These are phyloP conservation scores for Neurospora africana DNA, from an alignment of 495 filamentous ascomycete genomes.

Conservation along the genomic window DNA sequence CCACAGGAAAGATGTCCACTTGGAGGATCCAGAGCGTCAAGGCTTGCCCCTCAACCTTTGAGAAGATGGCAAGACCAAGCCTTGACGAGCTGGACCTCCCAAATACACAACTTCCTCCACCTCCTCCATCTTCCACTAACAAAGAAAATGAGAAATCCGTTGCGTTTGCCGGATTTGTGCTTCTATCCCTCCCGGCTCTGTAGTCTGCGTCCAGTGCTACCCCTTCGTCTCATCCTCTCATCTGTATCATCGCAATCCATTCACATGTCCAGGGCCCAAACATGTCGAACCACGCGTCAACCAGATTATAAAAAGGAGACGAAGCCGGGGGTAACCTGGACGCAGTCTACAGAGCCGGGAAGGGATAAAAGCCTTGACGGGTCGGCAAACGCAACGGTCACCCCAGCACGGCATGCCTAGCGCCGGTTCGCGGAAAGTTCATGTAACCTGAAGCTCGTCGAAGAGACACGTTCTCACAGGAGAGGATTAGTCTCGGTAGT, in stretches of 20 bases:
- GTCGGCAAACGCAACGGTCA: not conserved
- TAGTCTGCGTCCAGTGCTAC: not conserved
- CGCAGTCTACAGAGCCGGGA: not conserved
- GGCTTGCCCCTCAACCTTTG: not conserved
- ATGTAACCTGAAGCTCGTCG: not conserved
- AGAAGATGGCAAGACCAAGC: not conserved
- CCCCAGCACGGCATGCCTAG: not conserved
- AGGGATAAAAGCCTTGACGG: not conserved
- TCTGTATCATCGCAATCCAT: not conserved
- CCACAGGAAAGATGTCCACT: not conserved
- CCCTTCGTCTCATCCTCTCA: not conserved
- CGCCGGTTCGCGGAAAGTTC: not conserved
- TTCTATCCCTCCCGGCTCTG: not conserved
- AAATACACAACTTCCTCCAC: not conserved
- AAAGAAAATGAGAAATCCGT: not conserved
- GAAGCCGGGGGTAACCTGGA: not conserved
- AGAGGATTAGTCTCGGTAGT: not conserved
- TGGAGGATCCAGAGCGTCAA: not conserved
- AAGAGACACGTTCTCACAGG: not conserved
- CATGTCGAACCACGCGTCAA: not conserved
- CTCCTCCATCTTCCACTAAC: not conserved
- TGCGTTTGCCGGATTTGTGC: not conserved
- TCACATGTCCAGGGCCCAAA: not conserved
- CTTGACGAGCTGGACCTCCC: not conserved
- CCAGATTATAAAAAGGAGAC: not conserved